Evolutionary conservation across 768 basidiomycete species (phyloP), one percentile per base, ranked within the genome.

Genomic region (Cyathus striatus): DNA sequence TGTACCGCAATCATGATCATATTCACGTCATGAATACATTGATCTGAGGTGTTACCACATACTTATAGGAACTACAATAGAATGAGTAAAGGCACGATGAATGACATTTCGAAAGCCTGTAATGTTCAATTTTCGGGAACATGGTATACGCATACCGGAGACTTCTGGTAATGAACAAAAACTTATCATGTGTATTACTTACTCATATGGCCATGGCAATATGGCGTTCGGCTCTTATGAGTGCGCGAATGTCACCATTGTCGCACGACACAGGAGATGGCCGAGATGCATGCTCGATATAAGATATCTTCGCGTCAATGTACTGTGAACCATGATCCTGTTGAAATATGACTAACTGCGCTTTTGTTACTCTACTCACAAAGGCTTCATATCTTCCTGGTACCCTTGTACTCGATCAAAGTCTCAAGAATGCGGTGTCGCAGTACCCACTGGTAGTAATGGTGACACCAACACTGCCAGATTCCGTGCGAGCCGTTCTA

Each of bases 311-410:
- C 6, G 13, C 35, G 24, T 41, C 18, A 23, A 33, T 38, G 27
- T 40, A 30, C 10, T 36, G 38, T 35, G 25, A 32, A n/a, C 26
- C n/a, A 20, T 40, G 13, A 14, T 20, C 41, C 45, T 48, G 35
- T 71, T 70, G 72, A 50, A n/a, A n/a, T n/a, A n/a, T 43, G 23
- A 47, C 49, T 43, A 71, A 66, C 32, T 71, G 64, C 41, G 88
- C 83, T 12, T 96, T 80, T 68, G 81, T 76, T 23, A 90, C 90
- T 13, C 68, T 95, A 43, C 69, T 94, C 53, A 92, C 92, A 30
- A 81, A 78, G 49, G 60, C 74, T 18, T 78, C 81, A 5, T 88
- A 86, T 61, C 65, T 86, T 6, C 63, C 78, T 49, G 83, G 82
- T 10, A 64, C 78, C 9, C 68, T 88, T 34, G 79, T 86, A 14